Conservation (phyloP, 2,329 filamentous ascomycete species). For the Epichloe hybrida region DNA sequence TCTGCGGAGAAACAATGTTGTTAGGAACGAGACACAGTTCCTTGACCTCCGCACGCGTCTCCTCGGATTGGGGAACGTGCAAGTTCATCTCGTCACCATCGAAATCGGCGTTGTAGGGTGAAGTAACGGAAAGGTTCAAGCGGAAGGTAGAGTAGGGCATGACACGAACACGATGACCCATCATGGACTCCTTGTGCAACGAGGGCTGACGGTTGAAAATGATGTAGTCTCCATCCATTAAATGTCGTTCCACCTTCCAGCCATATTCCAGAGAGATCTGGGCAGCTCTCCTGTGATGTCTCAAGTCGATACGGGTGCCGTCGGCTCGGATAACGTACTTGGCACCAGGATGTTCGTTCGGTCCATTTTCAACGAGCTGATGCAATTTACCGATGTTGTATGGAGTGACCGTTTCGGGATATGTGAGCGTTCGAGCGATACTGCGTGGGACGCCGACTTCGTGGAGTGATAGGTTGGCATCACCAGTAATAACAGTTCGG, state of each 20-base stretch:
- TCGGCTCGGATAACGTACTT: constrained; percentile 93
- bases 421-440: constrained; percentile 86
- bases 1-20: constrained; percentile 95
- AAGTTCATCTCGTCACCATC: constrained; percentile 99
- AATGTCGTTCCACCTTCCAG: constrained; percentile 96
- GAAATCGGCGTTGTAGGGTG: constrained; percentile 99
- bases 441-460: constrained; percentile 93
- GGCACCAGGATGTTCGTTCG: constrained; percentile 87
- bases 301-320: constrained; percentile 86
- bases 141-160: constrained; percentile 99
- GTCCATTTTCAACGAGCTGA: constrained; percentile 79
- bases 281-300: constrained; percentile 78
- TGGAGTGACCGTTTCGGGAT: constrained; percentile 91
- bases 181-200: constrained; percentile 99
- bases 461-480: constrained; percentile 89
- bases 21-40: constrained; percentile 95
- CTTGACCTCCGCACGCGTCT: constrained; percentile 87
- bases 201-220: constrained; percentile 99
- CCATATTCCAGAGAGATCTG: constrained; percentile 85
- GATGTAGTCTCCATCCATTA: constrained; percentile 93
- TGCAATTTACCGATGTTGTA: constrained; percentile 95
- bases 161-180: constrained; percentile 93
- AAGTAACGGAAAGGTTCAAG: constrained; percentile 92
- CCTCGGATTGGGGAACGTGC: constrained; percentile 95
- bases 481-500: constrained; percentile 98